Percentiles rank a stretch among this genome's conserved stretches.
Conservation (phyloP, 140 eudicot species). For the Artemisia princeps region DNA sequence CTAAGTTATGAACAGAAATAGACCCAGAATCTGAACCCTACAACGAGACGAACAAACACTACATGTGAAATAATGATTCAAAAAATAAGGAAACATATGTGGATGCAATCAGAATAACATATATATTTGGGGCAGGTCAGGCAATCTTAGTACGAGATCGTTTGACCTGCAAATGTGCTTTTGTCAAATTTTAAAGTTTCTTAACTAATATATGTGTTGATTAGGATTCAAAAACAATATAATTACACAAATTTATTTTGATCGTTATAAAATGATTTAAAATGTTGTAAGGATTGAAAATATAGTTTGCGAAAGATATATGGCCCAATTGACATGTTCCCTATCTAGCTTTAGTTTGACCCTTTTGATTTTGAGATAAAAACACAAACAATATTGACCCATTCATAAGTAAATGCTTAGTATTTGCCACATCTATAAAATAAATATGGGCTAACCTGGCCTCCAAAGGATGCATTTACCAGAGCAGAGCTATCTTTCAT, state of each 20-base stretch:
- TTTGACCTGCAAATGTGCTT: not conserved
- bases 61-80: conserved; percentile 1
- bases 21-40: conserved; percentile 56
- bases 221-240: not conserved
- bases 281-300: not conserved
- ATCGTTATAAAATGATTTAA: not conserved
- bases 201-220: not conserved
- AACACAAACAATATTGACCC: not conserved
- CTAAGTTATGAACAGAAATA: conserved; percentile 56
- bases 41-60: conserved; percentile 22
- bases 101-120: not conserved
- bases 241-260: not conserved
- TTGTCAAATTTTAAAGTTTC: not conserved
- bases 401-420: not conserved
- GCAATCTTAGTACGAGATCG: not conserved
- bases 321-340: not conserved
- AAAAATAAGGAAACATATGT: conserved; percentile 5
- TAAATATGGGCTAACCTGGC: conserved; percentile 45
- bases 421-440: conserved; percentile 5
- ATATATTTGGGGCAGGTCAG: not conserved
- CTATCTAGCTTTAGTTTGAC: not conserved
- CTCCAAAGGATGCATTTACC: conserved; percentile 44
- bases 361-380: not conserved
- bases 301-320: not conserved
- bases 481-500: conserved; percentile 46